Evolutionary conservation across 129 eudicot genomes (phyloP).

Genomic region (Rutidosis leptorrhynchoides): DNA sequence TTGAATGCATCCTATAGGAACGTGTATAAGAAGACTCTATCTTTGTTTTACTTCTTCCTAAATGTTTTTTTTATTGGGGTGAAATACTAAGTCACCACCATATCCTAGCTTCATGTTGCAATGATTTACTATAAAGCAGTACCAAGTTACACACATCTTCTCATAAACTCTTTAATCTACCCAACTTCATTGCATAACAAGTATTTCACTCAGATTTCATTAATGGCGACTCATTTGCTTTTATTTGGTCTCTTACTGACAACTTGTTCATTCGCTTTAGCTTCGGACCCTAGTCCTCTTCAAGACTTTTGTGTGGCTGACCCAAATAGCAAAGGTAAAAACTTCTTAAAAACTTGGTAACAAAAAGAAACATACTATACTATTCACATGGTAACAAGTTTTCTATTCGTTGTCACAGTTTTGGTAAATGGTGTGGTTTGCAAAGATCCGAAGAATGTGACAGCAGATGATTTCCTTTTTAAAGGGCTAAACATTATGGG

Average conservation of each 20-base stretch:
- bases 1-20: neutral
- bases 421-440: constrained; percentile 30
- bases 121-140: constrained; percentile 10
- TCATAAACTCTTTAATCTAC: constrained; percentile 10
- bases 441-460: constrained; percentile 24
- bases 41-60: neutral
- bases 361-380: too few species aligned
- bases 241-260: too few species aligned
- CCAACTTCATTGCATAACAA: neutral
- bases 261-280: too few species aligned
- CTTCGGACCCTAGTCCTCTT: too few species aligned
- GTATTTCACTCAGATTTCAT: neutral
- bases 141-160: neutral
- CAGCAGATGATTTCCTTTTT: constrained; percentile 31
- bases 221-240: constrained; percentile 23
- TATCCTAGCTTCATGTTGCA: neutral
- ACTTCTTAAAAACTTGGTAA: neutral
- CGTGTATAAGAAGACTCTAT: too few species aligned
- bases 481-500: constrained; percentile 35
- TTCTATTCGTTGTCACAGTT: neutral
- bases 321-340: constrained; percentile 18
- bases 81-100: neutral
- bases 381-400: too few species aligned
- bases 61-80: neutral
- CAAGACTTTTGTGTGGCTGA: too few species aligned